Conservation (phyloP, 2,329 filamentous ascomycete genomes). For the Colletotrichum musae region DNA sequence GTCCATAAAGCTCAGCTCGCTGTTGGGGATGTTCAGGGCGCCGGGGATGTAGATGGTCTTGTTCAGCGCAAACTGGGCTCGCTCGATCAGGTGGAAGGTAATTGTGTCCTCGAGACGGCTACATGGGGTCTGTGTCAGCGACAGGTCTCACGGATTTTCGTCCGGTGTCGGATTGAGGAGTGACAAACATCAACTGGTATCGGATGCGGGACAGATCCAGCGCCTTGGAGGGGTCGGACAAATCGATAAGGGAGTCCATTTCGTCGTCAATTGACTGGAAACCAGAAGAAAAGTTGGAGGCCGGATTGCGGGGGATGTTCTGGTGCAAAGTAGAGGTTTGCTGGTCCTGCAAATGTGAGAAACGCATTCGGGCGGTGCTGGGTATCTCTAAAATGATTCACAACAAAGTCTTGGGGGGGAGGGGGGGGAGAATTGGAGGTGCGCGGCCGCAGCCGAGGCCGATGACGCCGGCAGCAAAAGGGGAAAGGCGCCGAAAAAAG, state of each 20-base stretch:
- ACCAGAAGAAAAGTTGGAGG: slow-evolving; percentile 4
- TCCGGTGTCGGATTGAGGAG: neutral
- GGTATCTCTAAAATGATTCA: slow-evolving; percentile 10
- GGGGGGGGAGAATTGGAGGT: neutral
- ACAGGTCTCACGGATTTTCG: neutral
- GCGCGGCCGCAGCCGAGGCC: slow-evolving; percentile 23
- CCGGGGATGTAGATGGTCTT: slow-evolving; percentile 86
- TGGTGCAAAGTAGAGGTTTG: slow-evolving; percentile 25
- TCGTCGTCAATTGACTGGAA: slow-evolving; percentile 40
- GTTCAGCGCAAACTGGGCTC: slow-evolving; percentile 97
- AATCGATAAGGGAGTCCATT: slow-evolving; percentile 94
- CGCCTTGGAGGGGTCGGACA: slow-evolving; percentile 86
- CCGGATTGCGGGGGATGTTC: slow-evolving; percentile 2
- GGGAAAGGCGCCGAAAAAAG: slow-evolving; percentile 23
- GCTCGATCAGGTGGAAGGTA: slow-evolving; percentile 95
- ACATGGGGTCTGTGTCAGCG: slow-evolving; percentile 23
- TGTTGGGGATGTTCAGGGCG: slow-evolving; percentile 83
- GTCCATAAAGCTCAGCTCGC: slow-evolving; percentile 86
- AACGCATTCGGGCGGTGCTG: slow-evolving; percentile 30
- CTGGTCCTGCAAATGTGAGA: slow-evolving; percentile 22
- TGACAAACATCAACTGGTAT: slow-evolving; percentile 87
- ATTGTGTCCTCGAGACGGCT: slow-evolving; percentile 98
- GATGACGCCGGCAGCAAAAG: slow-evolving; percentile 38
- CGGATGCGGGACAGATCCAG: slow-evolving; percentile 93
- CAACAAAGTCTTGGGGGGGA: slow-evolving; percentile 21